Evolutionary conservation across 306 rosid genomes (phyloP).

Genomic region (Trifolium fragiferum): DNA sequence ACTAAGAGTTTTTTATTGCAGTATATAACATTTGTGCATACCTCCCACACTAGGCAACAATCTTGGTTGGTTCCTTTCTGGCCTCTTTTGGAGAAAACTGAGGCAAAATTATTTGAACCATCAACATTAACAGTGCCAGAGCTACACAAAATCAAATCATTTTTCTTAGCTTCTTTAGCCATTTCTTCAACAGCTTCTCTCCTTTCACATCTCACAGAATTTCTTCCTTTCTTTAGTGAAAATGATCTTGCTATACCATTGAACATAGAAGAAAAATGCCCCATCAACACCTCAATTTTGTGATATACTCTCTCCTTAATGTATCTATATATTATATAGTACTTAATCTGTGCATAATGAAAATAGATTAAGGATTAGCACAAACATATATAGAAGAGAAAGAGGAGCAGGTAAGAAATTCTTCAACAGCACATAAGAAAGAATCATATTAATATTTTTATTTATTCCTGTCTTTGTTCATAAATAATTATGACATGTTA

Average conservation of each 20-base stretch:
- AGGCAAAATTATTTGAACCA: slow-evolving; percentile 79
- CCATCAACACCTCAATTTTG: slow-evolving; percentile 52
- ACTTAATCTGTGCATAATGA: slow-evolving; percentile 49
- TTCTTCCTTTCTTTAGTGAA: slow-evolving; percentile 60
- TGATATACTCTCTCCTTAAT: slow-evolving; percentile 7
- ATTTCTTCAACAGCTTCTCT: slow-evolving; percentile 82
- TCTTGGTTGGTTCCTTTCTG: slow-evolving; percentile 91
- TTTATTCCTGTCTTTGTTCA: slow-evolving; percentile 27
- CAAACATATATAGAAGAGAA: slow-evolving; percentile 30
- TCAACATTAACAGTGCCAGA: slow-evolving; percentile 60
- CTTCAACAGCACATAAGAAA: slow-evolving; percentile 42
- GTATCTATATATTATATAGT: background rate
- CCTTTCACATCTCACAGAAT: slow-evolving; percentile 44
- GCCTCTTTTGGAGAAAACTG: slow-evolving; percentile 78
- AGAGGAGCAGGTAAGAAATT: slow-evolving; percentile 48
- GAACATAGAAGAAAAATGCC: slow-evolving; percentile 75
- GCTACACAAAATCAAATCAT: slow-evolving; percentile 59
- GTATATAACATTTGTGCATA: slow-evolving; percentile 33
- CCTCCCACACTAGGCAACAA: slow-evolving; percentile 99
- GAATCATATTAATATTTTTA: background rate
- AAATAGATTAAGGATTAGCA: background rate
- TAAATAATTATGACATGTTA: slow-evolving; percentile 46
- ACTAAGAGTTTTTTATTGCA: background rate
- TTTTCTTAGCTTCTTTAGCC: slow-evolving; percentile 86
- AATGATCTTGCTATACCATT: slow-evolving; percentile 72